Conservation (phyloP, 345 rosid species). For the Eucalyptus pumila region DNA sequence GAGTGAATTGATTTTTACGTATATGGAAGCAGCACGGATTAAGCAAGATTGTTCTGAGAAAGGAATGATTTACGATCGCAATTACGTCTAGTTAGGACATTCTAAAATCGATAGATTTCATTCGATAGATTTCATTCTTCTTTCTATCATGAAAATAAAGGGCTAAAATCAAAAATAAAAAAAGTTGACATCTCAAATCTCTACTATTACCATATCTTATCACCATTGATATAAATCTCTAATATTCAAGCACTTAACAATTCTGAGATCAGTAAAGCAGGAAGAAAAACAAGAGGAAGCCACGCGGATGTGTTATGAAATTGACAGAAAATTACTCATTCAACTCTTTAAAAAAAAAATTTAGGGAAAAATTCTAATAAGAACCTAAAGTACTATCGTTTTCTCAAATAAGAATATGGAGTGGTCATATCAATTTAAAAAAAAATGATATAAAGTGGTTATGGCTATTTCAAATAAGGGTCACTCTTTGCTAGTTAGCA, state of each 20-base stretch:
- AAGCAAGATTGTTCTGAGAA: not conserved
- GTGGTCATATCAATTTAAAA: too few species aligned
- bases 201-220: not conserved
- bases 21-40: not conserved
- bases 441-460: too few species aligned
- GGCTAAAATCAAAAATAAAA: too few species aligned
- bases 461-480: accelerated
- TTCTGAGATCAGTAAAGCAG: not conserved
- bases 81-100: not conserved
- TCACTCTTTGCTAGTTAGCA: too few species aligned
- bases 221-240: not conserved
- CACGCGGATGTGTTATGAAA: not conserved
- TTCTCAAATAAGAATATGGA: too few species aligned
- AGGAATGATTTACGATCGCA: not conserved
- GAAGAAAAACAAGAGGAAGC: not conserved
- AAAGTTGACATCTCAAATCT: not conserved
- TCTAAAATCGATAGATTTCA: not conserved
- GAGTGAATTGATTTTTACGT: not conserved
- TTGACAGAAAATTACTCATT: not conserved
- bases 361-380: not conserved
- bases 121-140: not conserved
- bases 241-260: not conserved
- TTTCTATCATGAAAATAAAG: not conserved
- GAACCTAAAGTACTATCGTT: accelerated
- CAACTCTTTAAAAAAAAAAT: too few species aligned